Conservation (phyloP, 352 stramenopile genomes). For the Plasmopara viticola region DNA sequence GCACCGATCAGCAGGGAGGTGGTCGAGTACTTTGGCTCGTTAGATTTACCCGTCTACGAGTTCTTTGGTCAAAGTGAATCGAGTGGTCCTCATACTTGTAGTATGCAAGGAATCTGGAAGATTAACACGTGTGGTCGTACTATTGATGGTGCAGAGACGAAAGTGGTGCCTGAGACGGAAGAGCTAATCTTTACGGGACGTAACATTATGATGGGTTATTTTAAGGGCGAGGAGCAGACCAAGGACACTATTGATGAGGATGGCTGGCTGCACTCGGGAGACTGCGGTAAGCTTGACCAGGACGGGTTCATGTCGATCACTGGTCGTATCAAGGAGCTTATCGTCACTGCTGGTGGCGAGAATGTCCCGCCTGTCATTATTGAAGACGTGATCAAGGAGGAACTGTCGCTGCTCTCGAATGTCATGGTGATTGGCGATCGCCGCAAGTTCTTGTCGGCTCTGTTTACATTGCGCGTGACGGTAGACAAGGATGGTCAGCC, state of each 20-base stretch:
- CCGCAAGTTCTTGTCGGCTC: conserved; percentile 86
- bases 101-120: conserved; percentile 82
- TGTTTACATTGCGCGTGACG: conserved; percentile 85
- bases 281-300: conserved; percentile 88
- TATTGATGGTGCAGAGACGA: conserved; percentile 66
- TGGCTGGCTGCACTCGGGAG: conserved; percentile 91
- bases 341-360: conserved; percentile 94
- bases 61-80: conserved; percentile 91
- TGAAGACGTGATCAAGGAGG: conserved; percentile 88
- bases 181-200: conserved; percentile 79
- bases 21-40: conserved; percentile 91
- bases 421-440: conserved; percentile 91
- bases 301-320: conserved; percentile 94
- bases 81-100: conserved; percentile 77
- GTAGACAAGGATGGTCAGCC: conserved; percentile 75
- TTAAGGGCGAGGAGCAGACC: conserved; percentile 71
- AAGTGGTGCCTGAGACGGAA: conserved; percentile 48
- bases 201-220: conserved; percentile 88
- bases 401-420: conserved; percentile 84
- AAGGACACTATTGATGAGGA: conserved; percentile 89
- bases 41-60: conserved; percentile 93
- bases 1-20: conserved; percentile 92
- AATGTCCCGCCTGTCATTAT: conserved; percentile 92
- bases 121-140: conserved; percentile 77
- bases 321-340: conserved; percentile 96